A percentile compares a stretch with the other conserved stretches of the same genome.
Evolutionary conservation across 768 basidiomycete genomes (phyloP).

Genomic region (Termitomyces sp.): DNA sequence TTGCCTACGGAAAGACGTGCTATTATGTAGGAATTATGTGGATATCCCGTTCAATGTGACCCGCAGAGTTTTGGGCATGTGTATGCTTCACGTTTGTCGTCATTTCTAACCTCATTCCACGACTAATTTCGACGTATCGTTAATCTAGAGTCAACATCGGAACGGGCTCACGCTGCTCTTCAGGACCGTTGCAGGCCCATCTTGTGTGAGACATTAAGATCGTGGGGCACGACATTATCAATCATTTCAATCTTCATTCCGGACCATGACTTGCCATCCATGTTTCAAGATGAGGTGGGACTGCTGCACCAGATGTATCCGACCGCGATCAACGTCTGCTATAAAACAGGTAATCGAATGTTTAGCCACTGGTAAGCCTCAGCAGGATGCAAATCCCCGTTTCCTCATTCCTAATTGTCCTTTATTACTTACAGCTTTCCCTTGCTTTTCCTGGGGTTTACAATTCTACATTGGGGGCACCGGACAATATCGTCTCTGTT

Average conservation of each 20-base stretch:
- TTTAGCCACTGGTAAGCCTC: not conserved
- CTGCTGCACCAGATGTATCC: not conserved
- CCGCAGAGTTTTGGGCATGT: not conserved
- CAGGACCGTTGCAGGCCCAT: too few relatives aligned
- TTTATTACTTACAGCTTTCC: not conserved
- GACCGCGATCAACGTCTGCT: not conserved
- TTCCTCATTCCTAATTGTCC: not conserved
- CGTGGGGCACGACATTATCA: not conserved
- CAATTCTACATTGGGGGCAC: constrained; percentile 17
- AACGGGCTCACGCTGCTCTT: not conserved
- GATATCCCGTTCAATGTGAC: not conserved
- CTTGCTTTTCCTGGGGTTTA: not conserved
- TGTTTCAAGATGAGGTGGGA: not conserved
- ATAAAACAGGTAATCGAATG: not conserved
- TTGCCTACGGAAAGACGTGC: not conserved
- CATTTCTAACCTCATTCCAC: not conserved
- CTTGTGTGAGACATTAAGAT: not conserved
- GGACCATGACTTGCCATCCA: not conserved
- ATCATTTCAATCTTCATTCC: not conserved
- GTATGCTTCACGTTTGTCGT: not conserved
- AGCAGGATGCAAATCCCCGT: not conserved
- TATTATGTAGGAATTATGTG: not conserved
- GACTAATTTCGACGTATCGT: not conserved
- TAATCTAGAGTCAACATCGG: not conserved
- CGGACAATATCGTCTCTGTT: constrained; percentile 48